Evolutionary conservation across 1,284 basidiomycete species (phyloP).

Genomic region (Pseudozyma hubeiensis): DNA sequence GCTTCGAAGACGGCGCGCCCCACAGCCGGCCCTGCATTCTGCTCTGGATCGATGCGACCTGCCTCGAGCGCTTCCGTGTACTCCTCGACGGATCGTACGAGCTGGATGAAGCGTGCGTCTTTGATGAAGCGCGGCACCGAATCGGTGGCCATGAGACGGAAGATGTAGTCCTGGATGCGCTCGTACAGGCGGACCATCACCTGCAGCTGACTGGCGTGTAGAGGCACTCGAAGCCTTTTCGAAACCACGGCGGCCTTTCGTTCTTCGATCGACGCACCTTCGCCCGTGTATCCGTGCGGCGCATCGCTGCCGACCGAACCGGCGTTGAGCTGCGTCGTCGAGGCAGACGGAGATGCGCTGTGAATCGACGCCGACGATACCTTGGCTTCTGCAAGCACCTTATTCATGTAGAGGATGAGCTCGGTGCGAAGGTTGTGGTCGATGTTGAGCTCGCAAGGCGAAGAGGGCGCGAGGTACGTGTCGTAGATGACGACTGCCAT

Average conservation of each 20-base stretch:
- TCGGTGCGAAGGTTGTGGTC: slow-evolving; percentile 96
- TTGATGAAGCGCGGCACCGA: slow-evolving; percentile 78
- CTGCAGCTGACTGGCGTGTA: slow-evolving; percentile 80
- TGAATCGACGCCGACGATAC: slow-evolving; percentile 13
- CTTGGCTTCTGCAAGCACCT: slow-evolving; percentile 56
- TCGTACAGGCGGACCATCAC: slow-evolving; percentile 93
- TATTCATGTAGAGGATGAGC: slow-evolving; percentile 89
- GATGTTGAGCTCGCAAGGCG: slow-evolving; percentile 95
- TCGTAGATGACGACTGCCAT: slow-evolving; percentile 94
- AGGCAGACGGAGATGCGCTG: slow-evolving; percentile 25
- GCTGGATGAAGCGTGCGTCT: slow-evolving; percentile 57
- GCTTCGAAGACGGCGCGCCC: slow-evolving; percentile 57
- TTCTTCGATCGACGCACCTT: slow-evolving; percentile 72
- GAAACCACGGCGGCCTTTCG: slow-evolving; percentile 70
- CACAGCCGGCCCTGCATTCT: slow-evolving; percentile 53
- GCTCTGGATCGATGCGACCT: slow-evolving; percentile 56
- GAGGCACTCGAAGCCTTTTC: slow-evolving; percentile 47
- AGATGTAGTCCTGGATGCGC: slow-evolving; percentile 95
- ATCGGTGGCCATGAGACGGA: slow-evolving; percentile 96
- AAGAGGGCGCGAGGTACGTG: slow-evolving; percentile 93
- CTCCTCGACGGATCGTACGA: slow-evolving; percentile 63
- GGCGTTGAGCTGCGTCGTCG: slow-evolving; percentile 31
- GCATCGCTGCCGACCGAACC: slow-evolving; percentile 21
- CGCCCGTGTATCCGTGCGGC: slow-evolving; percentile 8
- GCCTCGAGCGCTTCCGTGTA: slow-evolving; percentile 64